Evolutionary conservation across 257 asterid genomes (phyloP).

Genomic region (Thymus mandschuricus): DNA sequence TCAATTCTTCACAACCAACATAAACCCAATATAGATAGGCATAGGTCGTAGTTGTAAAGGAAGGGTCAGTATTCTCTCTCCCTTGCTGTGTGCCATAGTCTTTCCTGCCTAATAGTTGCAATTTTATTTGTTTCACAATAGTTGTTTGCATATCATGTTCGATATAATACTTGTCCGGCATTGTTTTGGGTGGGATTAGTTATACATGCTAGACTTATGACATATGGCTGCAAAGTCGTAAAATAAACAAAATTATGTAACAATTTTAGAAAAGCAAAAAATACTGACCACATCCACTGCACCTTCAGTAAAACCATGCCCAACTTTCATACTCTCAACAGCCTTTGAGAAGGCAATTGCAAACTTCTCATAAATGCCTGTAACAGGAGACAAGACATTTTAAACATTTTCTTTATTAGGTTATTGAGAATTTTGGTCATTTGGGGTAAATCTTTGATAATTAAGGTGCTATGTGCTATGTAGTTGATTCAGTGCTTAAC

Average conservation of each 20-base stretch:
- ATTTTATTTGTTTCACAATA: background rate
- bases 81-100: background rate
- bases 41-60: background rate
- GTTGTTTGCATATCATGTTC: background rate
- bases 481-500: background rate
- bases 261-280: background rate
- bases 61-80: background rate
- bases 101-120: background rate
- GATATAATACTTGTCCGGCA: background rate
- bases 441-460: background rate
- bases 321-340: slow-evolving; percentile 84
- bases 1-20: background rate
- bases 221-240: slow-evolving; percentile 16
- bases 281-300: slow-evolving; percentile 68
- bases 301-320: slow-evolving; percentile 93
- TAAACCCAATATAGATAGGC: background rate
- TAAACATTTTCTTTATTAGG: background rate
- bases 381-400: slow-evolving; percentile 35
- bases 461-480: background rate
- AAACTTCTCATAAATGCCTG: slow-evolving; percentile 85
- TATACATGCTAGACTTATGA: slow-evolving; percentile 6
- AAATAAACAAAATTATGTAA: slow-evolving; percentile 5
- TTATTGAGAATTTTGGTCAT: background rate
- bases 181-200: background rate
- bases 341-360: slow-evolving; percentile 73